Evolutionary conservation across 2,329 filamentous ascomycete genomes (phyloP), one percentile per base, ranked within the genome.

Genomic region (Colletotrichum siamense): DNA sequence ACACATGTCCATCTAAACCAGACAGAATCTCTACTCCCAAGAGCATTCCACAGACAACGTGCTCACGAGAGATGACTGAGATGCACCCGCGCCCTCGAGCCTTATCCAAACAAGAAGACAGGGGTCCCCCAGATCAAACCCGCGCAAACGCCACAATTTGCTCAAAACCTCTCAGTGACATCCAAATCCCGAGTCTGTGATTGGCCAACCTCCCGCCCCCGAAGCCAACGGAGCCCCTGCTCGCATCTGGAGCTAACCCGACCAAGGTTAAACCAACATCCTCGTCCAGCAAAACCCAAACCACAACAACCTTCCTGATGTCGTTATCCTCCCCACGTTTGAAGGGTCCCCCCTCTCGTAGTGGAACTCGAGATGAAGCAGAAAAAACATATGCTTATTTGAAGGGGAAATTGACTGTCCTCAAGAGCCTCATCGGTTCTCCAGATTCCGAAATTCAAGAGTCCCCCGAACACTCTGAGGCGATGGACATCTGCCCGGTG

Each of bases 131-230:
- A 71, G 44, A 64, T 71, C 61, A 13, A 65, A 64, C 49, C 39
- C 30, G 69, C 73, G 62, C 70, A 44, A 39, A 79, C 78, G 80
- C 82, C 81, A 86, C 82, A 89, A 89, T 80, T 85, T 89, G 87
- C 87, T 89, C 87, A 89, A 89, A 88, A 81, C 81, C 83, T 82
- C 87, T 86, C 87, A 87, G 78, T 75, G 71, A 66, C 71, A 75
- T 44, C 12, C 32, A 26, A 10, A 22, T n/a, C 2, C 8, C 26
- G 1, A 10, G 6, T 12, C 10, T 22, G 16, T 73, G 63, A 76
- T 76, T 76, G 70, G 73, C 15, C n/a, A 13, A 4, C 8, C 6
- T 12, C 12, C 8, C 16, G 12, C 24, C 22, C n/a, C 8, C 22
- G 13, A 32, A 34, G 59, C 16, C 73, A 76, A 24, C 57, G 59